Evolutionary conservation across 768 basidiomycete genomes (phyloP).

Genomic region (Rhodosporidiobolus odoratus): DNA sequence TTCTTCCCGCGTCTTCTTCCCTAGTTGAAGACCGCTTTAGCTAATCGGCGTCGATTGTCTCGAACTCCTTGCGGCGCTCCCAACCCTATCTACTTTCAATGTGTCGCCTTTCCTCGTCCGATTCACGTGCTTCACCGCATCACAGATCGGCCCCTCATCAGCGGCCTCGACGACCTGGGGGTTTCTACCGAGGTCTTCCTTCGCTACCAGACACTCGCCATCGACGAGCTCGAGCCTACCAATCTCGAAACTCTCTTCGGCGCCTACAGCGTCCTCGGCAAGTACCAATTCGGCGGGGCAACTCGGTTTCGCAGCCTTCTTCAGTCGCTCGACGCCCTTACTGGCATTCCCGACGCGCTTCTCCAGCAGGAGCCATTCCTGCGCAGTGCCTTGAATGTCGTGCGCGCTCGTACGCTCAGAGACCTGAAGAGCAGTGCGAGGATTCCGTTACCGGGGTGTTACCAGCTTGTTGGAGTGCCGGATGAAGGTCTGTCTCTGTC

Average conservation of each 20-base stretch:
- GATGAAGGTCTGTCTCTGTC: slow-evolving; percentile 59
- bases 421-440: slow-evolving; percentile 70
- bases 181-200: slow-evolving; percentile 59
- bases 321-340: slow-evolving; percentile 50
- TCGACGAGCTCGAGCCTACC: slow-evolving; percentile 58
- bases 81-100: too few species aligned
- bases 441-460: slow-evolving; percentile 64
- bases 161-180: slow-evolving; percentile 61
- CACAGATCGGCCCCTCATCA: slow-evolving; percentile 26
- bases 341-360: not conserved
- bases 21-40: too few species aligned
- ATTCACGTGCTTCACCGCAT: too few species aligned
- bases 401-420: slow-evolving; percentile 62
- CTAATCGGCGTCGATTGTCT: too few species aligned
- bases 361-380: slow-evolving; percentile 52
- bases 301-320: slow-evolving; percentile 45
- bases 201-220: slow-evolving; percentile 59
- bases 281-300: slow-evolving; percentile 52
- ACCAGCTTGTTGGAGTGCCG: slow-evolving; percentile 70
- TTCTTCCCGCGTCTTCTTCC: too few species aligned
- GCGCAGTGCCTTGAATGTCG: slow-evolving; percentile 56
- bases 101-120: too few species aligned
- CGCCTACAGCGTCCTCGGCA: slow-evolving; percentile 52
- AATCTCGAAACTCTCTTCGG: slow-evolving; percentile 56
- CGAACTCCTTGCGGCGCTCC: too few species aligned